A percentile compares a stretch with the other conserved stretches of the same genome.
These are phyloP conservation scores for Dioszegia crocea DNA, from an alignment of 768 basidiomycete species.

Conservation along the genomic window DNA sequence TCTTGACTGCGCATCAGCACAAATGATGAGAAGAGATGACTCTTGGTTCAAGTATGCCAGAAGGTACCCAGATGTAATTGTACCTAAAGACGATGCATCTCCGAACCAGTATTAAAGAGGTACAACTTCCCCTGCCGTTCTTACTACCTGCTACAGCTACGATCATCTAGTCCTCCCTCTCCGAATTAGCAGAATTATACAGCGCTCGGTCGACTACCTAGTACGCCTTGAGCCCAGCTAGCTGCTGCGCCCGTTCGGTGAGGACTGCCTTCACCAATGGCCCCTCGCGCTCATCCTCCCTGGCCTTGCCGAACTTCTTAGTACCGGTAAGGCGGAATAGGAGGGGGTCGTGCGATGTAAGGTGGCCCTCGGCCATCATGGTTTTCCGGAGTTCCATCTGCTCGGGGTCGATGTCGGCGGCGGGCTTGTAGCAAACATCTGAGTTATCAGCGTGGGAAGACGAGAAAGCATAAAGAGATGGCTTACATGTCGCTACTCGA, in stretches of 20 bases:
- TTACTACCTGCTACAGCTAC: too few relatives aligned
- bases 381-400: slow-evolving; percentile 23
- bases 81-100: too few relatives aligned
- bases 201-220: neutral
- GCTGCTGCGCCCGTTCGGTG: slow-evolving; percentile 15
- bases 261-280: slow-evolving; percentile 16
- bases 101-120: too few relatives aligned
- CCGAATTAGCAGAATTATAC: too few relatives aligned
- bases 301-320: slow-evolving; percentile 1
- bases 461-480: neutral
- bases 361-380: slow-evolving; percentile 22
- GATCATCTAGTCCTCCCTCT: too few relatives aligned
- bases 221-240: slow-evolving; percentile 26
- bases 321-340: slow-evolving; percentile 24
- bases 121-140: too few relatives aligned
- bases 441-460: neutral
- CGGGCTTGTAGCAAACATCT: slow-evolving; percentile 49
- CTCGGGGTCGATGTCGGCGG: slow-evolving; percentile 27
- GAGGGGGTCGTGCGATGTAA: slow-evolving; percentile 38
- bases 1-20: neutral
- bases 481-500: slow-evolving; percentile 46
- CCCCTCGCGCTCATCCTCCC: slow-evolving; percentile 13
- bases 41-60: too few relatives aligned
- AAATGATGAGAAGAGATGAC: too few relatives aligned
- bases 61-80: too few relatives aligned